These are phyloP conservation scores for Corchorus olitorius DNA, from an alignment of 345 rosid species.

Conservation along the genomic window DNA sequence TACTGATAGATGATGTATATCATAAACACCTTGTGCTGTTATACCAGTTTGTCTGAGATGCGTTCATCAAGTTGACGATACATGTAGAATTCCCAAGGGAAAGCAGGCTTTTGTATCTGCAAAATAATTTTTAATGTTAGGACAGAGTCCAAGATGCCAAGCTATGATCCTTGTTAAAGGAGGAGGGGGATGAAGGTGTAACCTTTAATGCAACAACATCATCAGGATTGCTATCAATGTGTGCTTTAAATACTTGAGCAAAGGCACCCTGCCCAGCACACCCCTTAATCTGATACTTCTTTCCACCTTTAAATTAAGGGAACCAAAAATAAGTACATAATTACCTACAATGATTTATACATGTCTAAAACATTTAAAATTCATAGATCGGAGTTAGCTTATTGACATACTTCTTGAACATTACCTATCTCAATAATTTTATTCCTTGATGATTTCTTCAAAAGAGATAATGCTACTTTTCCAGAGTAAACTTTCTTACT, in stretches of 20 bases:
- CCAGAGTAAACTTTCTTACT: constrained; percentile 68
- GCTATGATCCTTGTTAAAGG: neutral
- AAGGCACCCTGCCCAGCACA: constrained; percentile 94
- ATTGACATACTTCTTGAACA: constrained; percentile 5
- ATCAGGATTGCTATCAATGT: constrained; percentile 63
- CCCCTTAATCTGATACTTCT: constrained; percentile 94
- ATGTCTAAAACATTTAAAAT: neutral
- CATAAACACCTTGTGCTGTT: constrained; percentile 18
- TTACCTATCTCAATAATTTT: constrained; percentile 82
- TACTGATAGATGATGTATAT: constrained; percentile 17
- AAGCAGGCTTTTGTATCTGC: constrained; percentile 93
- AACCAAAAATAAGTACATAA: neutral
- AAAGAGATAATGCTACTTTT: constrained; percentile 58
- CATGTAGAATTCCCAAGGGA: constrained; percentile 97
- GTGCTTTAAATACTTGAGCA: constrained; percentile 88
- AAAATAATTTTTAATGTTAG: constrained; percentile 20
- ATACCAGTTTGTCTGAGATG: constrained; percentile 63
- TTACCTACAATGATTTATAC: neutral
- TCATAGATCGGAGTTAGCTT: neutral
- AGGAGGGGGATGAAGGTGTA: neutral
- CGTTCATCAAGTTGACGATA: constrained; percentile 90
- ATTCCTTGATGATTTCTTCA: constrained; percentile 68
- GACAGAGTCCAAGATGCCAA: constrained; percentile 8
- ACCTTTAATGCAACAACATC: constrained; percentile 90
- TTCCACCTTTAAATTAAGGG: constrained; percentile 56